Evolutionary conservation across 345 rosid genomes (phyloP).

Genomic region (Populus davidiana): DNA sequence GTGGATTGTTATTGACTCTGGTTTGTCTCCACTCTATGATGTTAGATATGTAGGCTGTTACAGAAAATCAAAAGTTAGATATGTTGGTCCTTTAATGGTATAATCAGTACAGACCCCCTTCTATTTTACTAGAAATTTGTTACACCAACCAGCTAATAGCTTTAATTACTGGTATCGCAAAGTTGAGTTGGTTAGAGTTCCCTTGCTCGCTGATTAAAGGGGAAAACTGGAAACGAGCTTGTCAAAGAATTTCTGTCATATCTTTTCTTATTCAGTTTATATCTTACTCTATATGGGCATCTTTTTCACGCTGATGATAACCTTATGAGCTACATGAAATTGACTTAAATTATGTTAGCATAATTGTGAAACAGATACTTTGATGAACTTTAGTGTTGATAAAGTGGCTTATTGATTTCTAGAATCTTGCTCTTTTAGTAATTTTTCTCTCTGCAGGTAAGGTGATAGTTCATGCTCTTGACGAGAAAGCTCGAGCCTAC

Average conservation of each 20-base stretch:
- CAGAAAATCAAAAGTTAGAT: background rate
- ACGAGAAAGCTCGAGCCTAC: slow-evolving; percentile 86
- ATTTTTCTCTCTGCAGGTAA: slow-evolving; percentile 43
- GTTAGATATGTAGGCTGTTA: background rate
- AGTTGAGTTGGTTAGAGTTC: background rate
- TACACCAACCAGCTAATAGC: background rate
- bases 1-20: slow-evolving; percentile 84
- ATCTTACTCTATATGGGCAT: background rate
- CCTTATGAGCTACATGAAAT: background rate
- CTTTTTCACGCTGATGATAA: background rate
- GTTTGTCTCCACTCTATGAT: slow-evolving; percentile 33
- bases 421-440: background rate
- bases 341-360: background rate
- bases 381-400: background rate
- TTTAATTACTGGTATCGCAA: background rate
- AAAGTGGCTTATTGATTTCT: background rate
- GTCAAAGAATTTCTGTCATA: background rate
- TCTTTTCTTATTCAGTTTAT: background rate
- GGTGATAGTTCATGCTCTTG: slow-evolving; percentile 84
- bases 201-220: background rate
- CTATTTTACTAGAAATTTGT: background rate
- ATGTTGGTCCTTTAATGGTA: background rate
- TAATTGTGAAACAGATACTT: background rate
- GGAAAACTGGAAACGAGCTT: background rate
- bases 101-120: too few species aligned